phyloP scores from a whole-genome alignment of 2,329 filamentous ascomycete genomes.

The Nothopassalora personata region DNA sequence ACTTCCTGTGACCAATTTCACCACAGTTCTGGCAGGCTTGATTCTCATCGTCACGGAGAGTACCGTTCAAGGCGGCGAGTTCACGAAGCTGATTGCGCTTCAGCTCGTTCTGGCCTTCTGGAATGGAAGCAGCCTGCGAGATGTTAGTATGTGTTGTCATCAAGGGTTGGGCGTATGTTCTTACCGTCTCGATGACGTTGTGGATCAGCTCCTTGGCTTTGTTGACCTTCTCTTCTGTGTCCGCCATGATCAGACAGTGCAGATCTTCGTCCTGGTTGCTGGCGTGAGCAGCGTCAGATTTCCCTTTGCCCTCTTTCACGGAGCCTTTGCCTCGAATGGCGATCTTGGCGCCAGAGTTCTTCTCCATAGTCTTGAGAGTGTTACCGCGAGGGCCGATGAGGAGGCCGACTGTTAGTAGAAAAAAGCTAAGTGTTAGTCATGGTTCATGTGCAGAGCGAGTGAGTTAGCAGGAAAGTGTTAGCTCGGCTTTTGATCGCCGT shows the following conservation, averaged over 20 bases:
- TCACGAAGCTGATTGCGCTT: constrained; percentile 98
- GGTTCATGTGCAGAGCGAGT: constrained; percentile 20
- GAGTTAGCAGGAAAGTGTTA: constrained; percentile 30
- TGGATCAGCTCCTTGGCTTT: constrained; percentile 98
- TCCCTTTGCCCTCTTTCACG: constrained; percentile 98
- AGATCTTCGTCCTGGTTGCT: constrained; percentile 99
- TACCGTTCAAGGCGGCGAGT: constrained; percentile 96
- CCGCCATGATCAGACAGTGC: constrained; percentile 98
- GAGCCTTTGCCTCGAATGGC: constrained; percentile 99
- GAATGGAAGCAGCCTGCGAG: constrained; percentile 85
- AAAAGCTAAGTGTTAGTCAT: constrained; percentile 74
- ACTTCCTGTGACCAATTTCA: constrained; percentile 97
- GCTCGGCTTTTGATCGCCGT: constrained; percentile 32
- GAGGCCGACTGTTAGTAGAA: constrained; percentile 90
- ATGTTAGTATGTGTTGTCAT: constrained; percentile 28
- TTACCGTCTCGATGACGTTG: constrained; percentile 96
- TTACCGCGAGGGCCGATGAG: constrained; percentile 99
- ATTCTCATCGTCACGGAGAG: constrained; percentile 96
- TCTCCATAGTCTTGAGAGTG: constrained; percentile 99
- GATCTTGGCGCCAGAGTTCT: constrained; percentile 95
- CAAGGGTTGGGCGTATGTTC: constrained; percentile 33
- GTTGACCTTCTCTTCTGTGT: constrained; percentile 98
- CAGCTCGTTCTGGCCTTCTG: constrained; percentile 96
- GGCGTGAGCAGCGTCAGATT: constrained; percentile 96
- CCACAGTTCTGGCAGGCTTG: constrained; percentile 99